Conservation (phyloP, 2,329 filamentous ascomycete species). For the Penicillium sp. region DNA sequence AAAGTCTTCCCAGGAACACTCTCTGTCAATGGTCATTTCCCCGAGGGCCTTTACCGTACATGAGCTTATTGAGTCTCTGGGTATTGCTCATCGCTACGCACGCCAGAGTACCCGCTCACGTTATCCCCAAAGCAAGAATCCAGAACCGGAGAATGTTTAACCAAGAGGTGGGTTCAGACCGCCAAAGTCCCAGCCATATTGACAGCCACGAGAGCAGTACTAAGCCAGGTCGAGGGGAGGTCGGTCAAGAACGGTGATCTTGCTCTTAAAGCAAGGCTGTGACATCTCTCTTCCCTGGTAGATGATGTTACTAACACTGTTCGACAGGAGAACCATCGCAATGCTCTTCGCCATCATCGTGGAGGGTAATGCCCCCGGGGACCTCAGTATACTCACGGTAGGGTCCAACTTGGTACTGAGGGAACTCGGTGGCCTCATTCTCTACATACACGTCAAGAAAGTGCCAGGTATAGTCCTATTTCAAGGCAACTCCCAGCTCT, state of each 20-base stretch:
- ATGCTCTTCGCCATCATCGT: no score
- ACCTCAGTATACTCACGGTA: no score
- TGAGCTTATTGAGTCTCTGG: conserved; percentile 80
- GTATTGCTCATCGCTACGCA: conserved; percentile 82
- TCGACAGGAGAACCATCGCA: no score
- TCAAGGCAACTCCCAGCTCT: no score
- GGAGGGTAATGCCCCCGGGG: no score
- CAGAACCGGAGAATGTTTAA: conserved; percentile 81
- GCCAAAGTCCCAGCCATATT: conserved; percentile 82
- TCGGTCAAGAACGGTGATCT: conserved; percentile 93
- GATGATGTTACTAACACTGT: no score
- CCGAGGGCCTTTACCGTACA: conserved; percentile 85
- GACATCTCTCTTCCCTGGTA: no score
- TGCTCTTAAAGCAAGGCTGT: no score
- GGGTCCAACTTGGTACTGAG: no score
- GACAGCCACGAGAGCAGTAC: conserved; percentile 72
- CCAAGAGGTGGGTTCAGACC: conserved; percentile 64
- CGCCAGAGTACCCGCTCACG: conserved; percentile 70
- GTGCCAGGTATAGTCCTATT: no score
- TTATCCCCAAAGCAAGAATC: conserved; percentile 85
- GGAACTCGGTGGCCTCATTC: no score
- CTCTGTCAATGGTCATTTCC: conserved; percentile 72
- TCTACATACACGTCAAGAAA: no score
- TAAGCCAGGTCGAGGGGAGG: conserved; percentile 79
- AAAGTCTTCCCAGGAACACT: conserved; percentile 83